Evolutionary conservation across 768 basidiomycete species (phyloP).

Genomic region (Mycena amicta): DNA sequence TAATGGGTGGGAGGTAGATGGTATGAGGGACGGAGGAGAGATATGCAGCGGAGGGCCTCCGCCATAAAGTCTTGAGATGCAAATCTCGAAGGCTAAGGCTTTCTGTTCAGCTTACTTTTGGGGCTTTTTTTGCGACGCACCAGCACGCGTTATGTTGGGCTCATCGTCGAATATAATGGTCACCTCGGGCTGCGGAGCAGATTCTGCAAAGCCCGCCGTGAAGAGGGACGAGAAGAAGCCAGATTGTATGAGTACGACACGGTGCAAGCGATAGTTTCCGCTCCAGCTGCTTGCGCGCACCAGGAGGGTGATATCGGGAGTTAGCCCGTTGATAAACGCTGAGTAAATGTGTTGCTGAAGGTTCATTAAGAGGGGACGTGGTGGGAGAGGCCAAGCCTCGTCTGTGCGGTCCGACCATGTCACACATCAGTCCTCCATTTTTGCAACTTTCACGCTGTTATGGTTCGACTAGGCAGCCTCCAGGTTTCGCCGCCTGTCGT

Average conservation of each 20-base stretch:
- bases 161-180: conserved; percentile 81
- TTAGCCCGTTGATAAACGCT: conserved; percentile 43
- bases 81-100: conserved; percentile 60
- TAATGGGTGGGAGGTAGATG: conserved; percentile 69
- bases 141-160: conserved; percentile 86
- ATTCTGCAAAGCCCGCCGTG: conserved; percentile 76
- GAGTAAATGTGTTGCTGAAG: conserved; percentile 16
- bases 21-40: conserved; percentile 61
- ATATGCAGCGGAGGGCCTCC: conserved; percentile 78
- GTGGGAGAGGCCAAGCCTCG: conserved; percentile 7
- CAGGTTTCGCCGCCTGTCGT: conserved; percentile 64
- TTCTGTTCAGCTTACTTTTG: conserved; percentile 20
- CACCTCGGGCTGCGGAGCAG: conserved; percentile 49
- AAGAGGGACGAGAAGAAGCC: conserved; percentile 91
- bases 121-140: conserved; percentile 42
- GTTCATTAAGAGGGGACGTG: conserved; percentile 2
- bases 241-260: conserved; percentile 86
- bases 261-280: conserved; percentile 78
- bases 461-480: conserved; percentile 63
- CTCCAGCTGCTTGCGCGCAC: conserved; percentile 61
- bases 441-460: conserved; percentile 26
- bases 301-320: conserved; percentile 77
- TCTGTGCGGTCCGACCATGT: not conserved
- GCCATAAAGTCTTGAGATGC: conserved; percentile 85
- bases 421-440: not conserved